Conservation (phyloP, 768 basidiomycete genomes). For the Candolleomyces efflorescens region DNA sequence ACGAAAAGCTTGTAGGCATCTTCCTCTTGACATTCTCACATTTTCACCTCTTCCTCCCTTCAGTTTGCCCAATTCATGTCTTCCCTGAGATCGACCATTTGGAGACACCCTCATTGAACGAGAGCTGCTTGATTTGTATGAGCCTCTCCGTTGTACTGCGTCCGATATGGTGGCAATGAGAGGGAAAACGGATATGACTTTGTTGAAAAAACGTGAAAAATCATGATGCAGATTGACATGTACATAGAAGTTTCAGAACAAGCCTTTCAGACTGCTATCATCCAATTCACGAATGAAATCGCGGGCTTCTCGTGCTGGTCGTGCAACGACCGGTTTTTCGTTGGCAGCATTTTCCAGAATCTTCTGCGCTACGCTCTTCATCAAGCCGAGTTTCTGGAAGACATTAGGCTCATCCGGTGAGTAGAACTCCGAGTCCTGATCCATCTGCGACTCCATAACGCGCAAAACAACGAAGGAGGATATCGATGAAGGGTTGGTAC, state of each 20-base stretch:
- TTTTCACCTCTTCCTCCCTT: too few relatives aligned
- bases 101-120: too few relatives aligned
- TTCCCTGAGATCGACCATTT: too few relatives aligned
- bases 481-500: slow-evolving; percentile 63
- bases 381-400: slow-evolving; percentile 60
- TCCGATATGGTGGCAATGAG: too few relatives aligned
- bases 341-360: slow-evolving; percentile 62
- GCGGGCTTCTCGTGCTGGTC: slow-evolving; percentile 80
- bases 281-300: slow-evolving; percentile 55
- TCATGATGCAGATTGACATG: too few relatives aligned
- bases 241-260: slow-evolving; percentile 29
- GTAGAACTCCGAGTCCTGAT: slow-evolving; percentile 38
- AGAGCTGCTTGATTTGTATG: too few relatives aligned
- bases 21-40: too few relatives aligned
- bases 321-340: slow-evolving; percentile 67
- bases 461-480: slow-evolving; percentile 59
- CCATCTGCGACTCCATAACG: slow-evolving; percentile 37
- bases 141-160: too few relatives aligned
- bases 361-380: slow-evolving; percentile 68
- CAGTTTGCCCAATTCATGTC: too few relatives aligned
- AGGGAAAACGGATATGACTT: too few relatives aligned
- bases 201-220: too few relatives aligned
- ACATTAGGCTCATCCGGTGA: slow-evolving; percentile 37
- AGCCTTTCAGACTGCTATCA: slow-evolving; percentile 39
- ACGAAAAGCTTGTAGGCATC: too few relatives aligned